phyloP scores from a whole-genome alignment of 2,329 filamentous ascomycete genomes.

The Neocucurbitaria cava region DNA sequence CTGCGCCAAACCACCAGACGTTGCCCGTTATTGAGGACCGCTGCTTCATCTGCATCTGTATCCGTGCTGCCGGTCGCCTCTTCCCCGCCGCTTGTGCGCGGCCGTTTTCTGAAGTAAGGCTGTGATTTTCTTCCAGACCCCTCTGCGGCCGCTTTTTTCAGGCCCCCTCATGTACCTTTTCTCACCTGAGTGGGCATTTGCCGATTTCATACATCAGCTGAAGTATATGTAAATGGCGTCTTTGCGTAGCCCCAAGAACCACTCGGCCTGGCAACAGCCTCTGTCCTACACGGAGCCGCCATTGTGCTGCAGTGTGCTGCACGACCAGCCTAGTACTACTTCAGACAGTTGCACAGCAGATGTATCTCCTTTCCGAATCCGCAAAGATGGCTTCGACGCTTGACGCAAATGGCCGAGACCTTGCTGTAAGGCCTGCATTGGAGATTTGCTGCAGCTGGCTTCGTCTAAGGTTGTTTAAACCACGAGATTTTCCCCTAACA shows the following conservation, averaged over 20 bases:
- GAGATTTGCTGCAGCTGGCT: slow-evolving; percentile 36
- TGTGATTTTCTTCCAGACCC: slow-evolving; percentile 16
- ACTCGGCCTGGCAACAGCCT: slow-evolving; percentile 20
- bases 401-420: slow-evolving; percentile 38
- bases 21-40: slow-evolving; percentile 23
- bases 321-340: slow-evolving; percentile 42
- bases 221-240: slow-evolving; percentile 1
- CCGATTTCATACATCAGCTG: slow-evolving; percentile 11
- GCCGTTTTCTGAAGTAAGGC: slow-evolving; percentile 37
- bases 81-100: slow-evolving; percentile 37
- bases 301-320: slow-evolving; percentile 34
- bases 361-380: slow-evolving; percentile 37
- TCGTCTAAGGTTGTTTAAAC: slow-evolving; percentile 40
- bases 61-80: slow-evolving; percentile 26
- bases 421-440: slow-evolving; percentile 41
- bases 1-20: slow-evolving; percentile 34
- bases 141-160: slow-evolving; percentile 18
- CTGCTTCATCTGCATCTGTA: slow-evolving; percentile 33
- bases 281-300: slow-evolving; percentile 32
- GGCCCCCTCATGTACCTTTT: slow-evolving; percentile 9
- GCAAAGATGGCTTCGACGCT: slow-evolving; percentile 37
- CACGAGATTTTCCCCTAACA: slow-evolving; percentile 34
- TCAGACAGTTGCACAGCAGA: slow-evolving; percentile 44
- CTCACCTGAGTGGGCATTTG: slow-evolving; percentile 1
- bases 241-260: slow-evolving; percentile 11